Percentiles rank a stretch among this genome's conserved stretches.
Evolutionary conservation across 2,329 filamentous ascomycete genomes (phyloP).

Genomic region (Huntiella decipiens): DNA sequence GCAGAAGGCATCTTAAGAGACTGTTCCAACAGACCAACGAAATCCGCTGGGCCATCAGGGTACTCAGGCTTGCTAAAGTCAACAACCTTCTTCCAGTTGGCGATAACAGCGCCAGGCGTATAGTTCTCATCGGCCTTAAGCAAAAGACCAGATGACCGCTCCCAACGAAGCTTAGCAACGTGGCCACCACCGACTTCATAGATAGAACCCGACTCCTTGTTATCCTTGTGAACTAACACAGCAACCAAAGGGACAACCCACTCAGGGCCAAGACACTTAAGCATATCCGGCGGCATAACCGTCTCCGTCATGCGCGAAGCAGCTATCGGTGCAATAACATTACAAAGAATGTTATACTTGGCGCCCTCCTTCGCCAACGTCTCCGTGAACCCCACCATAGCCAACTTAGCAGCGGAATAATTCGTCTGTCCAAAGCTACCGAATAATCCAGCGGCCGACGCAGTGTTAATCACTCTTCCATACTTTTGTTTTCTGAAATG

Average conservation of each 20-base stretch:
- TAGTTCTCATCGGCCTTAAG: constrained; percentile 76
- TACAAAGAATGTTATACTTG: constrained; percentile 95
- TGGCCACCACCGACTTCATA: constrained; percentile 90
- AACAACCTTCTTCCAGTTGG: constrained; percentile 73
- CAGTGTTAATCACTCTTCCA: constrained; percentile 87
- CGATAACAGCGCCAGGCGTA: constrained; percentile 70
- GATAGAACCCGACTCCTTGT: constrained; percentile 74
- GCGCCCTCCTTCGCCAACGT: constrained; percentile 91
- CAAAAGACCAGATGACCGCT: constrained; percentile 73
- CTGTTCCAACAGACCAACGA: constrained; percentile 67
- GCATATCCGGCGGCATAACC: constrained; percentile 82
- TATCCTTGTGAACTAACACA: constrained; percentile 68
- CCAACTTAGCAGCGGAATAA: constrained; percentile 92
- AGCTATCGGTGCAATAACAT: constrained; percentile 83
- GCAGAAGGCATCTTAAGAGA: constrained; percentile 60
- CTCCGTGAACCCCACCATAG: constrained; percentile 92
- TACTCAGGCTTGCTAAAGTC: constrained; percentile 76
- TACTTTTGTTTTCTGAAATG: constrained; percentile 98
- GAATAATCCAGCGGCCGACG: constrained; percentile 88
- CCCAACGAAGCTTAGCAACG: constrained; percentile 85
- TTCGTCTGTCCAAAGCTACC: constrained; percentile 92
- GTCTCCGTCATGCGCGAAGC: constrained; percentile 92
- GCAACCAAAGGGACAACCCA: constrained; percentile 92
- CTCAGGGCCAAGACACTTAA: constrained; percentile 71
- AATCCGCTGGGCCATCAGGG: constrained; percentile 71